These are phyloP conservation scores for Cyberlindnera nakhonratchasimensis DNA, from an alignment of 805 yeast species.

Conservation along the genomic window DNA sequence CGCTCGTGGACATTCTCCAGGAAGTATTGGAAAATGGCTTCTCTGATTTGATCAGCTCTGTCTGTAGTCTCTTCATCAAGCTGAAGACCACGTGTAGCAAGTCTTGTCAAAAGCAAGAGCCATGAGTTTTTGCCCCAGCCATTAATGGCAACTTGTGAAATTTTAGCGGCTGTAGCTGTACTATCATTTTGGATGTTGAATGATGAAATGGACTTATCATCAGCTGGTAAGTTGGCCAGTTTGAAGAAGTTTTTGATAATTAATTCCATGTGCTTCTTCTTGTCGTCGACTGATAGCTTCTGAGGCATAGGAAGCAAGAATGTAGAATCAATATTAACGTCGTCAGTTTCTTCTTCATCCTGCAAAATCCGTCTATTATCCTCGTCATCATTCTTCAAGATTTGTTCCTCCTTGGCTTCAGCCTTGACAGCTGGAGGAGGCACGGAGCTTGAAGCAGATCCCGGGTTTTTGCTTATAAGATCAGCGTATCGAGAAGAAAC, in stretches of 20 bases:
- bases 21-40: constrained; percentile 67
- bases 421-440: constrained; percentile 23
- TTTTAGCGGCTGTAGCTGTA: constrained; percentile 24
- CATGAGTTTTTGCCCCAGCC: constrained; percentile 71
- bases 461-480: constrained; percentile 29
- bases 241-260: constrained; percentile 59
- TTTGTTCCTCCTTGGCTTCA: constrained; percentile 29
- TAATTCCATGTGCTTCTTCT: constrained; percentile 51
- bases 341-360: constrained; percentile 28
- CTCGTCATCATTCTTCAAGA: constrained; percentile 24
- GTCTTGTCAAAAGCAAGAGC: constrained; percentile 68
- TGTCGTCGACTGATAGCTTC: constrained; percentile 48
- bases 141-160: constrained; percentile 32
- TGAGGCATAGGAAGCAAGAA: constrained; percentile 59
- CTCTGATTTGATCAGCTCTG: constrained; percentile 61
- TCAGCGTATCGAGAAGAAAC: constrained; percentile 62
- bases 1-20: constrained; percentile 68
- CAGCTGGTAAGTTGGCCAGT: constrained; percentile 35
- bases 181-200: constrained; percentile 22
- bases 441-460: constrained; percentile 2
- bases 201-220: constrained; percentile 19
- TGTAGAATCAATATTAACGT: constrained; percentile 38
- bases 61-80: constrained; percentile 33
- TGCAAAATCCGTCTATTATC: constrained; percentile 22
- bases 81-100: constrained; percentile 77